Conservation (phyloP, 768 basidiomycete genomes). For the Coprinopsis sp. region DNA sequence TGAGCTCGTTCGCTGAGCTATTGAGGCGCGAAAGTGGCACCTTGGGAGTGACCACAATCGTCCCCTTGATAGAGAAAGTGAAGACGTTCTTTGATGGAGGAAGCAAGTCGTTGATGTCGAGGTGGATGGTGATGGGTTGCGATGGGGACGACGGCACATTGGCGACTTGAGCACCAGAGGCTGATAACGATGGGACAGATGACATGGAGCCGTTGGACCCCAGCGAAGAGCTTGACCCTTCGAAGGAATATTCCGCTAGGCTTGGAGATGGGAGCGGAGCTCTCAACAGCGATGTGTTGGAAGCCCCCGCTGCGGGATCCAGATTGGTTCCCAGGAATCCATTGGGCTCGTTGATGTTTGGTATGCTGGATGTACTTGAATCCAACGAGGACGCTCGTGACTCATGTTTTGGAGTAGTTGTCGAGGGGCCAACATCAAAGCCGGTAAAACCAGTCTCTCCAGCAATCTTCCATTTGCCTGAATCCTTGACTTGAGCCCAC, state of each 20-base stretch:
- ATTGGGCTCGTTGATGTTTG: not conserved
- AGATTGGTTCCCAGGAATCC: conserved; percentile 6
- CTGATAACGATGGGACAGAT: conserved; percentile 48
- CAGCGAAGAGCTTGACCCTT: conserved; percentile 32
- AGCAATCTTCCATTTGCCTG: conserved; percentile 53
- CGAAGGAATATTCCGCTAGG: conserved; percentile 73
- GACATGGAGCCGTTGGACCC: conserved; percentile 31
- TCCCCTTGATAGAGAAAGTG: conserved; percentile 62
- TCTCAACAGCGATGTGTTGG: conserved; percentile 64
- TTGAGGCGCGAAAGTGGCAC: conserved; percentile 24
- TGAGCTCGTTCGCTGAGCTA: conserved; percentile 8
- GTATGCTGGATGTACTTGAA: conserved; percentile 22
- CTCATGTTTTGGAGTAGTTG: conserved; percentile 20
- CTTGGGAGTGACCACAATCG: conserved; percentile 54
- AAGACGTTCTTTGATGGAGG: conserved; percentile 62
- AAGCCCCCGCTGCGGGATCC: conserved; percentile 23
- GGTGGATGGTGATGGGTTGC: conserved; percentile 63
- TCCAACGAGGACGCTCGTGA: conserved; percentile 52
- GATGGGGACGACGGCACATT: conserved; percentile 37
- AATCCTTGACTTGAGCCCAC: conserved; percentile 55
- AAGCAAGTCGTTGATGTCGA: conserved; percentile 77
- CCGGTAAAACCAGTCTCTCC: conserved; percentile 71
- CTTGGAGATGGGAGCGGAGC: conserved; percentile 65
- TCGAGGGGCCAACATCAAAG: conserved; percentile 49
- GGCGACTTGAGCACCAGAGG: conserved; percentile 23